Evolutionary conservation across 1,284 basidiomycete genomes (phyloP).

Genomic region (Schizopora paradoxa): DNA sequence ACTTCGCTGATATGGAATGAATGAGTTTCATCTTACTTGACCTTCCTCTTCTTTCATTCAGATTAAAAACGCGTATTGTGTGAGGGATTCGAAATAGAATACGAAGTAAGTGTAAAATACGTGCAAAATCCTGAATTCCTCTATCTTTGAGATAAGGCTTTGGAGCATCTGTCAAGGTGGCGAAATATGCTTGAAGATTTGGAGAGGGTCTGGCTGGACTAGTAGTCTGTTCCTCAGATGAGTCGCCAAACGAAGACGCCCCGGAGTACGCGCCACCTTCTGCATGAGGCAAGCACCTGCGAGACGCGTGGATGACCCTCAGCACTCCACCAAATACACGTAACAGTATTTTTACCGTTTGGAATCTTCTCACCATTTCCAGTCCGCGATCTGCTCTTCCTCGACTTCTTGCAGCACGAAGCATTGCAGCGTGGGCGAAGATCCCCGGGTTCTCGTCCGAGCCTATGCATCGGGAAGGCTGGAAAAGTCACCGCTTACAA

Average conservation of each 20-base stretch:
- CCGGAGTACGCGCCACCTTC: background rate
- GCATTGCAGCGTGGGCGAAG: background rate
- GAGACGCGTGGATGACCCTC: background rate
- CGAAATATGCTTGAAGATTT: background rate
- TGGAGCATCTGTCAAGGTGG: background rate
- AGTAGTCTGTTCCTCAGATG: background rate
- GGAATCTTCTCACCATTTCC: background rate
- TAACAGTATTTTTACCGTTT: background rate
- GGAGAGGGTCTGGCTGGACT: background rate
- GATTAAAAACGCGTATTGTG: background rate
- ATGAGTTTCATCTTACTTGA: background rate
- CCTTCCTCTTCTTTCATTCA: background rate
- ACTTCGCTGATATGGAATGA: slow-evolving; percentile 69
- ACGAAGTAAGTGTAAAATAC: too few relatives aligned
- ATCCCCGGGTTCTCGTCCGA: too few relatives aligned
- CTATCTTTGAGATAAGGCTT: background rate
- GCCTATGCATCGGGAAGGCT: too few relatives aligned
- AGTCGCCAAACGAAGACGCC: too few relatives aligned
- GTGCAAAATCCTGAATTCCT: too few relatives aligned
- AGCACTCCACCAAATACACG: background rate
- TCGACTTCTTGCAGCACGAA: background rate
- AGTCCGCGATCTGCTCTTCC: background rate
- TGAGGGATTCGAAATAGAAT: too few relatives aligned
- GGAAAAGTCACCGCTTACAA: too few relatives aligned
- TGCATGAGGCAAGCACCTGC: background rate